Conservation (phyloP, 176 grass and related monocot genomes). For the Phoenix dactylifera region DNA sequence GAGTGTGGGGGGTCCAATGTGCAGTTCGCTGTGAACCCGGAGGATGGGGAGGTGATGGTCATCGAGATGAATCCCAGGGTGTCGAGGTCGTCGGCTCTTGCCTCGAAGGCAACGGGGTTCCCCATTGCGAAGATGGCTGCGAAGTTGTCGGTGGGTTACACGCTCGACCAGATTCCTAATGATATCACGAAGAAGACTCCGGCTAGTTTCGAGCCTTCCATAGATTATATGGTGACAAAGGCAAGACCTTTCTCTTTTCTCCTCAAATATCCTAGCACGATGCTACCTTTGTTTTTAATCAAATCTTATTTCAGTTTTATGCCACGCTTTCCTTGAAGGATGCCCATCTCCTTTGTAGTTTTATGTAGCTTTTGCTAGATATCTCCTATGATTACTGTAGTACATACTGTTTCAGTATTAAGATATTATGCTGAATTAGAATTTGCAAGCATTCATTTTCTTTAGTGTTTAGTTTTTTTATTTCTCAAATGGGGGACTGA, state of each 20-base stretch:
- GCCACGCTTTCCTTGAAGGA: too few species aligned
- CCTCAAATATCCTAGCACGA: too few species aligned
- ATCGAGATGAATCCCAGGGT: conserved; percentile 99
- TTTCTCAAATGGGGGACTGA: too few species aligned
- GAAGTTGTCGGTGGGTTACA: conserved; percentile 87
- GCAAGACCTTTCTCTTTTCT: conserved; percentile 15
- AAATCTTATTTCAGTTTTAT: too few species aligned
- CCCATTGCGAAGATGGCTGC: conserved; percentile 98
- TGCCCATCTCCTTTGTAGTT: too few species aligned
- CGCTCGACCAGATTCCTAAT: conserved; percentile 91
- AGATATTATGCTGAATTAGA: too few species aligned
- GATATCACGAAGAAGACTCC: conserved; percentile 99
- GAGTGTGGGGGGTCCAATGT: conserved; percentile 97
- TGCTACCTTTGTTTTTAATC: too few species aligned
- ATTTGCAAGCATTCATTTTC: too few species aligned
- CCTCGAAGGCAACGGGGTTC: conserved; percentile 83
- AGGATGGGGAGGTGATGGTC: conserved; percentile 91
- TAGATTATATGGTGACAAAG: conserved; percentile 99
- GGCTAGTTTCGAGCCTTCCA: conserved; percentile 96
- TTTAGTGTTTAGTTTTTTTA: too few species aligned
- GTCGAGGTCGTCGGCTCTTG: conserved; percentile 83
- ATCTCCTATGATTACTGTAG: too few species aligned
- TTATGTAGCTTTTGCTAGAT: too few species aligned
- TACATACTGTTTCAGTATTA: too few species aligned
- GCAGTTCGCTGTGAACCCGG: conserved; percentile 82